These are phyloP conservation scores for Beauveria bassiana DNA, from an alignment of 2,329 filamentous ascomycete genomes.

Conservation along the genomic window DNA sequence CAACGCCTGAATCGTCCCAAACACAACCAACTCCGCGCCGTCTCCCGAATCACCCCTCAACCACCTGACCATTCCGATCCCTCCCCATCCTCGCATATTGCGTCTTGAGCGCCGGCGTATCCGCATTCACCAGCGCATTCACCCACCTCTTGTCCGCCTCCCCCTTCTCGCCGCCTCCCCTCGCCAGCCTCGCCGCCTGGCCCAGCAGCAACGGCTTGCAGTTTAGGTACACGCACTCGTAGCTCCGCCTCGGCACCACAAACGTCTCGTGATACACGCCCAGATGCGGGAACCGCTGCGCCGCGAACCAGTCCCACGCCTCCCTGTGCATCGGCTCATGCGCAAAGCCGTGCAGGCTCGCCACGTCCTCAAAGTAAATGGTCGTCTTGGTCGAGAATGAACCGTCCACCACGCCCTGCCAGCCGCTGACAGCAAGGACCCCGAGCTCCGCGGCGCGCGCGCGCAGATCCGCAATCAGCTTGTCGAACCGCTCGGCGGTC, in stretches of 20 bases:
- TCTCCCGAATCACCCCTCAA: neutral
- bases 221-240: slow-evolving; percentile 45
- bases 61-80: neutral
- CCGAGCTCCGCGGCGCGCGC: slow-evolving; percentile 35
- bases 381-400: slow-evolving; percentile 35
- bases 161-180: slow-evolving; percentile 14
- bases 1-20: too few species aligned
- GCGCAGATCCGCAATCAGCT: slow-evolving; percentile 29
- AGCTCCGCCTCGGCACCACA: slow-evolving; percentile 33
- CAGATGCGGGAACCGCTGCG: slow-evolving; percentile 30
- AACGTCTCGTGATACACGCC: slow-evolving; percentile 50
- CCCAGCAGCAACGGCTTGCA: slow-evolving; percentile 32
- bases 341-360: slow-evolving; percentile 44
- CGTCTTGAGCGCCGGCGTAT: slow-evolving; percentile 25
- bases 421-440: slow-evolving; percentile 36
- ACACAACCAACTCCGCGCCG: neutral
- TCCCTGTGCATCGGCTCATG: slow-evolving; percentile 39
- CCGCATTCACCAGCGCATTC: slow-evolving; percentile 26
- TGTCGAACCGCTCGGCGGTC: slow-evolving; percentile 29
- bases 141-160: slow-evolving; percentile 22
- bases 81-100: slow-evolving; percentile 22
- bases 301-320: slow-evolving; percentile 43
- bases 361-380: slow-evolving; percentile 43
- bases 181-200: slow-evolving; percentile 16
- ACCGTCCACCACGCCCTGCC: slow-evolving; percentile 28